phyloP scores from a whole-genome alignment of 306 rosid genomes.

The Carpinus viminea region DNA sequence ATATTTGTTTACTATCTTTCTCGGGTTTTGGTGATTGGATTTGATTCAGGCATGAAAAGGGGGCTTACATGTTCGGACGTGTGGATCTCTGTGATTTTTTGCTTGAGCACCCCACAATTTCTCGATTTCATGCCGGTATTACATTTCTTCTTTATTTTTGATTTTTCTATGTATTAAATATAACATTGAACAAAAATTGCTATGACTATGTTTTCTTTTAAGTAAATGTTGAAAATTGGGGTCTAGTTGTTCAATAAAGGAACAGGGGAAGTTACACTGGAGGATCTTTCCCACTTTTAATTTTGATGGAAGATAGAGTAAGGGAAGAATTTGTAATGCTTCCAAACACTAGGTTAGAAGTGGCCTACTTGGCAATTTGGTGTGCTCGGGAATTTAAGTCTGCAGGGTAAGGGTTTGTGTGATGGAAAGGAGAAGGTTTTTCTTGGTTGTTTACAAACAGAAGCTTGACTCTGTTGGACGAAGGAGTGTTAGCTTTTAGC shows the following conservation, averaged over 20 bases:
- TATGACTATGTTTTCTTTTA: neutral
- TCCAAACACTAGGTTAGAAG: too few relatives aligned
- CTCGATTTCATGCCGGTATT: slow-evolving; percentile 89
- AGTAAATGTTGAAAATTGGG: neutral
- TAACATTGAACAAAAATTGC: neutral
- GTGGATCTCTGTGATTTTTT: slow-evolving; percentile 86
- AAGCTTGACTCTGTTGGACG: too few relatives aligned
- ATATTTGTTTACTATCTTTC: neutral
- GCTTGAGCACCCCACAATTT: slow-evolving; percentile 84
- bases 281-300: too few relatives aligned
- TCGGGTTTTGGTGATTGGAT: neutral
- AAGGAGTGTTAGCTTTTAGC: too few relatives aligned
- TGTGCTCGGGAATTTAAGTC: too few relatives aligned
- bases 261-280: too few relatives aligned
- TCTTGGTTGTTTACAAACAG: too few relatives aligned
- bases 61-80: slow-evolving; percentile 96
- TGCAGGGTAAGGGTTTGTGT: too few relatives aligned
- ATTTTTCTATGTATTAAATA: neutral
- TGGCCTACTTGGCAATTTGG: too few relatives aligned
- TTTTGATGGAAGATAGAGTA: too few relatives aligned
- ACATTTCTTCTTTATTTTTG: neutral
- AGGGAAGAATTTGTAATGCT: too few relatives aligned
- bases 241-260: neutral
- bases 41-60: slow-evolving; percentile 59
- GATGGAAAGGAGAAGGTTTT: too few relatives aligned